These are phyloP conservation scores for Calendula officinalis DNA, from an alignment of 129 eudicot genomes.

Conservation along the genomic window DNA sequence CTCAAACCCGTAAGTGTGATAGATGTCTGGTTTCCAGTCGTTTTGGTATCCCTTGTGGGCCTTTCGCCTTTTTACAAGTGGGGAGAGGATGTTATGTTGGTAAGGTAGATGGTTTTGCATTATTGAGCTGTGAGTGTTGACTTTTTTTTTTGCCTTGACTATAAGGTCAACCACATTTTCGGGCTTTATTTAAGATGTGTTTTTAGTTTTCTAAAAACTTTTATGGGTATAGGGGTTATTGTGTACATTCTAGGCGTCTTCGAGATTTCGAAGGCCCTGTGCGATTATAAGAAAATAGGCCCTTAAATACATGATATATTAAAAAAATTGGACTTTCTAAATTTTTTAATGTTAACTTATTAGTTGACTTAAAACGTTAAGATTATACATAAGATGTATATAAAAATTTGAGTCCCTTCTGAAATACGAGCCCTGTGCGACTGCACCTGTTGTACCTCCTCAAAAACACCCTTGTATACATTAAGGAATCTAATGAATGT, in stretches of 20 bases:
- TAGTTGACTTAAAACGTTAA: no score
- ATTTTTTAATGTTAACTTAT: no score
- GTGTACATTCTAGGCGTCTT: no score
- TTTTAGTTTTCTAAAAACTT: neutral
- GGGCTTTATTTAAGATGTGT: neutral
- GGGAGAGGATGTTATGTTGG: conserved; percentile 12
- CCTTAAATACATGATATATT: no score
- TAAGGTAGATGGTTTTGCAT: conserved; percentile 24
- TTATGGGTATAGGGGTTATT: conserved; percentile 4
- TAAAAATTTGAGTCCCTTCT: no score
- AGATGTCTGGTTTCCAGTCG: conserved; percentile 1
- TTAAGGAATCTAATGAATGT: conserved; percentile 11
- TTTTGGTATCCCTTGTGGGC: conserved; percentile 7
- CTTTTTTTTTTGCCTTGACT: conserved; percentile 1
- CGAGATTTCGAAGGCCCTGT: no score
- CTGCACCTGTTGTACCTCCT: no score
- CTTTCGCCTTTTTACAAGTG: neutral
- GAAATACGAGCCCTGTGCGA: no score
- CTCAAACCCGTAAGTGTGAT: conserved; percentile 10
- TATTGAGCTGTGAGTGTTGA: conserved; percentile 1
- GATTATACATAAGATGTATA: no score
- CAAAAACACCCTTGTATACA: no score
- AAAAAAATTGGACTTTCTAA: no score
- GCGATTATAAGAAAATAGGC: no score
- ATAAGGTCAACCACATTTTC: neutral